A percentile compares a stretch with the other conserved stretches of the same genome.
phyloP scores from a whole-genome alignment of 2,329 filamentous ascomycete species.

The Myotisia sp. region DNA sequence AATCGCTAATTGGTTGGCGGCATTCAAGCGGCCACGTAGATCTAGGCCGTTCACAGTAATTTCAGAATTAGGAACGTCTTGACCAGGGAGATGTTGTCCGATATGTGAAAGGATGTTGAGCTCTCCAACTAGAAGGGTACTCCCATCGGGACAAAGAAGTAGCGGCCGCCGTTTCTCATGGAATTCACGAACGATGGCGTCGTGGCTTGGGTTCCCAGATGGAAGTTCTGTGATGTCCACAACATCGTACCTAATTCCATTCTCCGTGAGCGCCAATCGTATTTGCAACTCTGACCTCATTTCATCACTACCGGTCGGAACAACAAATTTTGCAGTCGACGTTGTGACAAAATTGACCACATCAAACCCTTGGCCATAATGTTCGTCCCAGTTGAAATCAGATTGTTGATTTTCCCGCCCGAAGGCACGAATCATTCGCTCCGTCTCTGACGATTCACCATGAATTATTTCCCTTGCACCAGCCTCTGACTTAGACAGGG shows the following conservation, averaged over 20 bases:
- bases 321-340: slow-evolving; percentile 18
- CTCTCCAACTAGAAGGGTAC: slow-evolving; percentile 18
- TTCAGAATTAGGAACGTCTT: slow-evolving; percentile 9
- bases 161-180: not conserved
- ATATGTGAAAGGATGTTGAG: slow-evolving; percentile 21
- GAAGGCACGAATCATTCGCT: slow-evolving; percentile 59
- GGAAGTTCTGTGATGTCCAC: slow-evolving; percentile 4
- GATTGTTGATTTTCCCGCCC: slow-evolving; percentile 65
- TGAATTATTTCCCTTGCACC: slow-evolving; percentile 53
- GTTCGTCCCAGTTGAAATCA: slow-evolving; percentile 55
- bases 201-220: not conserved
- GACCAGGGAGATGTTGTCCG: slow-evolving; percentile 11
- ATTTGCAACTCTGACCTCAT: slow-evolving; percentile 23
- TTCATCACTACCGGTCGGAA: slow-evolving; percentile 20
- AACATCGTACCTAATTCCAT: slow-evolving; percentile 24
- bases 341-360: slow-evolving; percentile 42
- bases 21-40: slow-evolving; percentile 16
- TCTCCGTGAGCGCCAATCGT: slow-evolving; percentile 25
- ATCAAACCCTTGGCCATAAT: slow-evolving; percentile 73
- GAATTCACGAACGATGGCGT: not conserved
- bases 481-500: slow-evolving; percentile 49
- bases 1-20: slow-evolving; percentile 1
- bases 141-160: slow-evolving; percentile 17
- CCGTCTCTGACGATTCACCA: slow-evolving; percentile 50
- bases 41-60: slow-evolving; percentile 17